Conservation (phyloP, 2,329 filamentous ascomycete genomes). For the Colletotrichum endophyticum region DNA sequence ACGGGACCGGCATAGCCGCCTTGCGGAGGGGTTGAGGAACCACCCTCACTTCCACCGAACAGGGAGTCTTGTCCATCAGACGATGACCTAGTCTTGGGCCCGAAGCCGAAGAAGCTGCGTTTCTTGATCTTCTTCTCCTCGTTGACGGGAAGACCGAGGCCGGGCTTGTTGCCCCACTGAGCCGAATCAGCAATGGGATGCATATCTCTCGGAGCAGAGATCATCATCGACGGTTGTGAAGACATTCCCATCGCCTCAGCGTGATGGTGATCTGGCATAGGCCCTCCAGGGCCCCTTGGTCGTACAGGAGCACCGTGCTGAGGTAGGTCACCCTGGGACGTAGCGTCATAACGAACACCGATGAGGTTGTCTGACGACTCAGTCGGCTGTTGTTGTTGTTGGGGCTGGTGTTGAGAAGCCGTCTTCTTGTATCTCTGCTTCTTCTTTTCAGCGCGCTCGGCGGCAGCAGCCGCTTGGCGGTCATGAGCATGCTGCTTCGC, state of each 20-base stretch:
- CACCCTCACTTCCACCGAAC: slow-evolving; percentile 53
- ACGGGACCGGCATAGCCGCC: slow-evolving; percentile 57
- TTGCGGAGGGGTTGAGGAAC: slow-evolving; percentile 46
- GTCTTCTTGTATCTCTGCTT: slow-evolving; percentile 36
- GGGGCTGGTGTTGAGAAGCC: slow-evolving; percentile 33
- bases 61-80: slow-evolving; percentile 63
- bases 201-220: slow-evolving; percentile 86
- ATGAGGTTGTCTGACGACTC: slow-evolving; percentile 53
- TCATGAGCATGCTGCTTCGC: slow-evolving; percentile 41
- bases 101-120: slow-evolving; percentile 75
- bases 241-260: slow-evolving; percentile 32
- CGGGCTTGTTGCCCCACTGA: slow-evolving; percentile 85
- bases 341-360: slow-evolving; percentile 63
- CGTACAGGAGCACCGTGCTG: slow-evolving; percentile 42
- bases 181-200: slow-evolving; percentile 82
- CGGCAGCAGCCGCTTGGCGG: slow-evolving; percentile 38
- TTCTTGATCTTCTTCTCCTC: slow-evolving; percentile 86
- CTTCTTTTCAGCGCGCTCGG: slow-evolving; percentile 24
- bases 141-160: slow-evolving; percentile 50
- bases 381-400: slow-evolving; percentile 21
- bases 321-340: slow-evolving; percentile 56
- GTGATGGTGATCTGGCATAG: slow-evolving; percentile 36
- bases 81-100: slow-evolving; percentile 63
- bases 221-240: slow-evolving; percentile 55
- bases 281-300: slow-evolving; percentile 37